Conservation (phyloP, 164 flowering plant species). For the Saururus chinensis region DNA sequence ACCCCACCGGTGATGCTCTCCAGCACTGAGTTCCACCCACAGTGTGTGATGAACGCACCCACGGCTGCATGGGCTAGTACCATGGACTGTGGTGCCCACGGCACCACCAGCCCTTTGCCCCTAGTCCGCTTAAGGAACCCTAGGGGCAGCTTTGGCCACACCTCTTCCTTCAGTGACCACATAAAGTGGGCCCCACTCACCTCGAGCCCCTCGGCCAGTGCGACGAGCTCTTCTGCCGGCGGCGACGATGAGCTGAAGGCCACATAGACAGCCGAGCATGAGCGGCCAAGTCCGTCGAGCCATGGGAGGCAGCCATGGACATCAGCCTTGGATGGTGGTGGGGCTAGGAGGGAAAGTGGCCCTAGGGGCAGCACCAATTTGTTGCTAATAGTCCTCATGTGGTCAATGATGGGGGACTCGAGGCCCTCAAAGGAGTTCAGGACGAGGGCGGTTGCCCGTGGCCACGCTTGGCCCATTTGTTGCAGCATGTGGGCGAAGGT, state of each 20-base stretch:
- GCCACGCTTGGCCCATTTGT: slow-evolving; percentile 24
- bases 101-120: slow-evolving; percentile 14
- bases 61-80: slow-evolving; percentile 14
- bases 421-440: slow-evolving; percentile 41
- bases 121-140: slow-evolving; percentile 15
- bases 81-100: slow-evolving; percentile 24
- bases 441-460: slow-evolving; percentile 25
- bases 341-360: slow-evolving; percentile 20
- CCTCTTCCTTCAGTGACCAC: slow-evolving; percentile 17
- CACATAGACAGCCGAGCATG: slow-evolving; percentile 39
- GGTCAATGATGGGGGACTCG: slow-evolving; percentile 14
- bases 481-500: slow-evolving; percentile 25
- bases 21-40: slow-evolving; percentile 28
- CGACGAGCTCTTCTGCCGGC: slow-evolving; percentile 15
- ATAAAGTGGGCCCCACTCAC: slow-evolving; percentile 15
- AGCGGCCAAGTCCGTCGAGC: slow-evolving; percentile 18
- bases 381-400: slow-evolving; percentile 21
- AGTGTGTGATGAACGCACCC: slow-evolving; percentile 23
- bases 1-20: slow-evolving; percentile 23
- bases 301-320: slow-evolving; percentile 28
- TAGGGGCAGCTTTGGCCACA: slow-evolving; percentile 6
- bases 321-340: slow-evolving; percentile 14
- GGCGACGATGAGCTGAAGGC: slow-evolving; percentile 28
- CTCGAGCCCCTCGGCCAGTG: slow-evolving; percentile 24
- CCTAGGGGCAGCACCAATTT: slow-evolving; percentile 29